Base-by-base conservation (phyloP, 345 rosid genomes). In the Corymbia maculata region DNA sequence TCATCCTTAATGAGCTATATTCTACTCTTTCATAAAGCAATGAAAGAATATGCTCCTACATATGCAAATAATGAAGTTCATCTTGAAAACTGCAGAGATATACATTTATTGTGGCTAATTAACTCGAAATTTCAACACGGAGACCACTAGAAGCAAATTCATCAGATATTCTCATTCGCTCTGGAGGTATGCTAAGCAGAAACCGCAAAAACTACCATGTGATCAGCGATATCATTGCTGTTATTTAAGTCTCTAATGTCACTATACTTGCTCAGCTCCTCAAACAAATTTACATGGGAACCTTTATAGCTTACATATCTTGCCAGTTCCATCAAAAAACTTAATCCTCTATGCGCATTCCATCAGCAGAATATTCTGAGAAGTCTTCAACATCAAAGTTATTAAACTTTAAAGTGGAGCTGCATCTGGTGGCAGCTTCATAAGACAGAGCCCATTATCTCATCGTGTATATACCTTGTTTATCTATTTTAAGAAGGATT, bases 201-300 rank as follows among this genome's bases (percentile, higher is more conserved):
- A 79, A 17, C 5, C 16, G 7, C n/a, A 28, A 61, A 61, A 44
- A 66, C 4, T 85, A 93, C 95, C 96, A 94, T 93, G 90, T 94
- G 93, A 50, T 94, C 94, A n/a, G 95, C 95, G 32, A 94, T 90
- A 85, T 94, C 93, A 70, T 94, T 93, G 30, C 95, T 91, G 86
- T 92, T 90, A 87, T 94, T 93, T 87, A 92, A 88, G 92, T 93
- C 91, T 87, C 92, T 91, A 42, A 93, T 85, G 36, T 93, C 92
- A 3, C 95, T 94, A 51, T 92, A 93, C 88, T 94, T 93, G 93
- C 92, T 89, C 52, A 92, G 91, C 91, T 92, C 96, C 93, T 92
- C 94, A 47, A 93, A 93, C 42, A 94, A 88, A 80, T 94, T 93
- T 87, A 91, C 93, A 21, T 92, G 92, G 75, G 93, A 92, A 51